Base-by-base conservation (phyloP, 495 filamentous ascomycete species). In the Penicillium herquei region DNA sequence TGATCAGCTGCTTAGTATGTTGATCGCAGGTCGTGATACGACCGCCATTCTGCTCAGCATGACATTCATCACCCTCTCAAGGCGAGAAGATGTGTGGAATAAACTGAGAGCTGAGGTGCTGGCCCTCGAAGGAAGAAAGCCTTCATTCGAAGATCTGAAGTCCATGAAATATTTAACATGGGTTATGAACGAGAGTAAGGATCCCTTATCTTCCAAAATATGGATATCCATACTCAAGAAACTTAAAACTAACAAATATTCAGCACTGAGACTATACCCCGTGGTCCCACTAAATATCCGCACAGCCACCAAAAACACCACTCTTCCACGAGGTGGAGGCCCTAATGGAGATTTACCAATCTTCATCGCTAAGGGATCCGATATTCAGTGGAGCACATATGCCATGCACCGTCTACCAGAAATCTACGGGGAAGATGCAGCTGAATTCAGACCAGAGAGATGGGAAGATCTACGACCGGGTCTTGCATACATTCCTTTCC, bases 21-120 rank as follows among this genome's bases (percentile, higher is more conserved):
- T 87, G 5, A 61, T 82, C 0, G 85, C 84, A 1, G 85, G 84
- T 14, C 67, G 76, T 39, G 85, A 88, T 56, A 87, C 85, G 2
- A 87, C 83, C 0, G 84, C 84, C 2, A 70, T 70, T 33, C 70
- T 81, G 1, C 65, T 87, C 2, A 70, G 77, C 21, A 77, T 75
- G 18, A 70, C 77, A 3, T 84, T 87, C 57, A 80, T 78, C 51
- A 69, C 77, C 32, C 73, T 87, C 3, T 70, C 80, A 0, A 67
- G 72, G 14, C 70, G 71, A 39, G 81, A 80, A 2, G 70, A 72
- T 14, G 69, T 76, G 17, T 79, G 64, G 49, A 48, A 52, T 12
- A 71, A 70, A 37, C 70, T 85, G 12, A 70, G 77, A 26, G 56
- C 57, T 32, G 76, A 78, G 39, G 56, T 76, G 8, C 21, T 60